Conservation (phyloP, 208 protist genomes). For the Trypanosoma platydactyli region DNA sequence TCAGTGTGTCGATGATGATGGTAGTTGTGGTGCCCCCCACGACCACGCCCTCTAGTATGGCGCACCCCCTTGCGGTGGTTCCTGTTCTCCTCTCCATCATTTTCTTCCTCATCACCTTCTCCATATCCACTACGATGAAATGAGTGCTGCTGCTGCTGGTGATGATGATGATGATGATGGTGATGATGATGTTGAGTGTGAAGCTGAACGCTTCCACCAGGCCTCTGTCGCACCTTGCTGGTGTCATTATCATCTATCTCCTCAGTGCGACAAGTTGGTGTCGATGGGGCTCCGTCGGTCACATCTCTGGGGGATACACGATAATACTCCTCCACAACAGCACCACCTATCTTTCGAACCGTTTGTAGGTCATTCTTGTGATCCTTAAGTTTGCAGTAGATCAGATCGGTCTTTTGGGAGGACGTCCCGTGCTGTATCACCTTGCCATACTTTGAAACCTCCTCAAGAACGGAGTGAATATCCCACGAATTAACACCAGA, state of each 20-base stretch:
- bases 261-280: slow-evolving; percentile 2
- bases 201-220: not conserved
- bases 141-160: slow-evolving; percentile 5
- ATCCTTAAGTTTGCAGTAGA: slow-evolving; percentile 31
- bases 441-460: slow-evolving; percentile 28
- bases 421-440: slow-evolving; percentile 25
- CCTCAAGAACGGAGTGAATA: slow-evolving; percentile 13
- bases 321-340: slow-evolving; percentile 25
- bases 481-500: slow-evolving; percentile 18
- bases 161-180: not conserved
- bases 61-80: slow-evolving; percentile 23
- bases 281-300: slow-evolving; percentile 14
- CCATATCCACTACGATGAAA: slow-evolving; percentile 2
- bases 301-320: slow-evolving; percentile 18
- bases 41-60: slow-evolving; percentile 25
- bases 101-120: slow-evolving; percentile 25
- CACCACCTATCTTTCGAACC: slow-evolving; percentile 24
- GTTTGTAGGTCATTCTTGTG: slow-evolving; percentile 23
- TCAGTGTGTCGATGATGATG: slow-evolving; percentile 20
- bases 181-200: slow-evolving; percentile 12
- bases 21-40: slow-evolving; percentile 24
- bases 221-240: slow-evolving; percentile 17
- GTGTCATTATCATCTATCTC: slow-evolving; percentile 17
- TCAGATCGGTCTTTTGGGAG: slow-evolving; percentile 17
- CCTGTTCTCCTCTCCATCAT: slow-evolving; percentile 12